Conservation (phyloP, 495 filamentous ascomycete species). For the Daldinia decipiens region DNA sequence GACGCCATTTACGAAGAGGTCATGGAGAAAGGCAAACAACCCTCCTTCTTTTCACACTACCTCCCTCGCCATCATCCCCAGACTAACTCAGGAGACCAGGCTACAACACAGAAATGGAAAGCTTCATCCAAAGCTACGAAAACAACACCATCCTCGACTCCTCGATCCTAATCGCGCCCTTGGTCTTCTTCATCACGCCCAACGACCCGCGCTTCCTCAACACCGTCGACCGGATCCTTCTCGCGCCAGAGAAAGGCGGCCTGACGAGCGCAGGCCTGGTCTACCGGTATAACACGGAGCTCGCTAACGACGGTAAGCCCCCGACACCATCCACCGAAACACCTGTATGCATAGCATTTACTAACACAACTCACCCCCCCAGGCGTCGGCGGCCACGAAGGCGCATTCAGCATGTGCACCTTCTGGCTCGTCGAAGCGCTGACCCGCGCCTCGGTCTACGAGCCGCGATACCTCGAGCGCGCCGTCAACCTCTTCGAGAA, state of each 20-base stretch:
- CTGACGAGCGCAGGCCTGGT: slow-evolving; percentile 76
- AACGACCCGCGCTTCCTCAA: slow-evolving; percentile 77
- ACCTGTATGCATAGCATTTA: not conserved
- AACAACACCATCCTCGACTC: slow-evolving; percentile 72
- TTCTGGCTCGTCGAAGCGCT: slow-evolving; percentile 83
- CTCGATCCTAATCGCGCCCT: slow-evolving; percentile 74
- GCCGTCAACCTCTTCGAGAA: slow-evolving; percentile 78
- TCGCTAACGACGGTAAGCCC: slow-evolving; percentile 70
- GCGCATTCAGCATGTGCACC: slow-evolving; percentile 82
- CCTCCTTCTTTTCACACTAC: not conserved
- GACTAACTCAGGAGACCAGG: slow-evolving; percentile 43
- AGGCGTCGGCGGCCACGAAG: slow-evolving; percentile 79
- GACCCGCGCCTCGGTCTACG: slow-evolving; percentile 72
- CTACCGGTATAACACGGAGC: slow-evolving; percentile 73
- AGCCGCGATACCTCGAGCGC: slow-evolving; percentile 68
- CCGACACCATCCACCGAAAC: not conserved
- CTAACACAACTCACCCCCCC: not conserved
- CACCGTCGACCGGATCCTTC: slow-evolving; percentile 73
- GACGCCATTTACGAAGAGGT: slow-evolving; percentile 77
- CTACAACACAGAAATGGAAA: slow-evolving; percentile 70
- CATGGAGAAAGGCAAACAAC: slow-evolving; percentile 66
- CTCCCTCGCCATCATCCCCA: no score
- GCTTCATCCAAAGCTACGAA: slow-evolving; percentile 79
- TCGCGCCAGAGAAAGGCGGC: slow-evolving; percentile 74
- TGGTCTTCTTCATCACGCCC: slow-evolving; percentile 79